Base-by-base conservation (phyloP, 441 rosid species). In the Gossypium schwendimanii region DNA sequence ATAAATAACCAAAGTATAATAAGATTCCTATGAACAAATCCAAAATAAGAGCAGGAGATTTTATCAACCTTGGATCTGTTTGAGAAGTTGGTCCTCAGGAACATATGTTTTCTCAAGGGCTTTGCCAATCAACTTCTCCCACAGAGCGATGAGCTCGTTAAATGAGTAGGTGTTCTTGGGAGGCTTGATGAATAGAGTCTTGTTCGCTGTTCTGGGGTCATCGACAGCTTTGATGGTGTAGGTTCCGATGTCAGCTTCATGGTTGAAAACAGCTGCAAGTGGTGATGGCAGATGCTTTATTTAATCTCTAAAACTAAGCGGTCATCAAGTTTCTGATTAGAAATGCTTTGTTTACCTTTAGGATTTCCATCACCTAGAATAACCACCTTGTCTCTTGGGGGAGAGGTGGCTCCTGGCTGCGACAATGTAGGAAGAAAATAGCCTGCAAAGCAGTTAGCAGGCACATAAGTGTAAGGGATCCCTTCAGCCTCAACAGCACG, bases 111-210 rank as follows among this genome's bases (percentile, higher is more conserved):
- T 85, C 75, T 83, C 86, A n/a, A 88, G 87, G 6, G 81, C 74
- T 71, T 86, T 85, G n/a, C 87, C 87, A 3, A 86, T 86, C 77
- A 82, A 77, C 33, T 78, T 84, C 85, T 88, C 92, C 92, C 92
- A 88, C 6, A 86, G 21, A 15, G 85, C 65, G 5, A 88, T 80
- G 21, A 88, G 77, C 72, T 86, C 92, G 7, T 86, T 86, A 78
- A 86, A 81, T 1, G 92, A 77, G 73, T 81, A 77, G 18, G 73
- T 85, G 84, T 88, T 86, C 47, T 77, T 75, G 2, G 87, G 82
- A 54, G 90, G 92, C 69, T 63, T 85, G 67, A 85, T 49, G 77
- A 75, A 82, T 1, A 88, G 78, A 80, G 71, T 70, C 64, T 88
- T 88, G 83, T 88, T 88, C 77, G 82, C 72, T 23, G 89, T 84